Evolutionary conservation across 345 rosid genomes (phyloP), one percentile per base, ranked within the genome.

Genomic region (Hypericum androsaemum): DNA sequence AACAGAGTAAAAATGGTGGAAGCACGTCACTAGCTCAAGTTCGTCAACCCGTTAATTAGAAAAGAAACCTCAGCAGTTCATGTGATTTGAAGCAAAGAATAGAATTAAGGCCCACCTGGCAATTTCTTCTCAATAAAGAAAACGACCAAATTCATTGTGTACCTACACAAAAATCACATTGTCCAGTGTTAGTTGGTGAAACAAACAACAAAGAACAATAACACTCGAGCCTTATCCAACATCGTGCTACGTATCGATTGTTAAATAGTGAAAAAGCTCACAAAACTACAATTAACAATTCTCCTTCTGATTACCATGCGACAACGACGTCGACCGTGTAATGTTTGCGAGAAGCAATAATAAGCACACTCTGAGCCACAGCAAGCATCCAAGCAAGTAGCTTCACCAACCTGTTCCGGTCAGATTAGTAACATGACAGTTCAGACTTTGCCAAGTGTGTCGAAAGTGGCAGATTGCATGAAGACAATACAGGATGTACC

Each of bases 271-370:
- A 22, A 22, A 22, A 22, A 22, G 15, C 6, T 5, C 14, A 13
- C 50, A 46, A 46, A 14, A 13, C 10, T 1, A 46, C 15, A 32
- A 14, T 4, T 1, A 4, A 6, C 10, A 46, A 14, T 8, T 13
- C 9, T 14, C 28, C 3, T 46, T 13, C 32, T 22, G 32, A 4
- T 22, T 46, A 46, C 50, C 50, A 46, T 46, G 50, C 50, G 22
- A 46, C 50, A 13, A 46, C 50, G 8, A 46, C 22, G 22, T 46
- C 50, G 14, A 46, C 50, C 9, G 50, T 46, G 50, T 46, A 46
- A 46, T 46, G 50, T 13, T 46, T 46, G 16, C 50, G 50, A 14
- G 50, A 46, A 13, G 50, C 50, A 9, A 46, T 17, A 46, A 46
- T 46, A 14, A 46, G 50, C 15, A 46, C 10, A 32, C 50, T 46